Conservation (phyloP, 2,329 filamentous ascomycete species). For the Aspergillus texensis region DNA sequence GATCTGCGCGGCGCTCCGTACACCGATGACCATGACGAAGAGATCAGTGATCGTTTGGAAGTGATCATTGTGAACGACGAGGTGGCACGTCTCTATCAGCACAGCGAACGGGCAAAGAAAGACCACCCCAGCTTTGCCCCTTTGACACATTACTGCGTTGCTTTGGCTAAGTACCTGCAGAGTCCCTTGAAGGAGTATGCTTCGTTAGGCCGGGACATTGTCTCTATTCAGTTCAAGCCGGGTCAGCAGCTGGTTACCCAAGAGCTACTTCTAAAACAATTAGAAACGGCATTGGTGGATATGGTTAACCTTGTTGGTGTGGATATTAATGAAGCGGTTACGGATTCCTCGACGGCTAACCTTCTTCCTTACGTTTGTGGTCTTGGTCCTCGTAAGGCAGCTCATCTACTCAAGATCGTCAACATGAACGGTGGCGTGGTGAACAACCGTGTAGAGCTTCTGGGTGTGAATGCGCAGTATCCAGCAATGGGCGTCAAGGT, state of each 20-base stretch:
- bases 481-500: conserved; percentile 86
- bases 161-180: conserved; percentile 86
- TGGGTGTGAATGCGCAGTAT: conserved; percentile 81
- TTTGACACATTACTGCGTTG: conserved; percentile 85
- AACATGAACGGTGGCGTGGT: conserved; percentile 88
- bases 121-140: conserved; percentile 82
- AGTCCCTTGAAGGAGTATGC: conserved; percentile 97
- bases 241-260: conserved; percentile 86
- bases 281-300: conserved; percentile 97
- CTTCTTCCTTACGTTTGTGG: conserved; percentile 89
- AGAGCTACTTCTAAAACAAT: conserved; percentile 80
- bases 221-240: conserved; percentile 83
- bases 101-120: conserved; percentile 74
- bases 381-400: conserved; percentile 88
- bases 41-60: conserved; percentile 77
- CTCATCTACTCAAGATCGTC: conserved; percentile 82
- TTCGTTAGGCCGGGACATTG: conserved; percentile 82
- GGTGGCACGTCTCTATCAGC: conserved; percentile 93
- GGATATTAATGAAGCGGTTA: conserved; percentile 88
- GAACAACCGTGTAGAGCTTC: conserved; percentile 79
- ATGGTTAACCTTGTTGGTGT: conserved; percentile 97
- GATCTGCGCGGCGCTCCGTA: conserved; percentile 79
- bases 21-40: conserved; percentile 77
- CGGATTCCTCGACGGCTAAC: conserved; percentile 79
- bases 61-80: conserved; percentile 94